Percentiles rank a stretch among this genome's conserved stretches.
Conservation (phyloP, 805 yeast species). For the Lipomyces spencermartinsiae region DNA sequence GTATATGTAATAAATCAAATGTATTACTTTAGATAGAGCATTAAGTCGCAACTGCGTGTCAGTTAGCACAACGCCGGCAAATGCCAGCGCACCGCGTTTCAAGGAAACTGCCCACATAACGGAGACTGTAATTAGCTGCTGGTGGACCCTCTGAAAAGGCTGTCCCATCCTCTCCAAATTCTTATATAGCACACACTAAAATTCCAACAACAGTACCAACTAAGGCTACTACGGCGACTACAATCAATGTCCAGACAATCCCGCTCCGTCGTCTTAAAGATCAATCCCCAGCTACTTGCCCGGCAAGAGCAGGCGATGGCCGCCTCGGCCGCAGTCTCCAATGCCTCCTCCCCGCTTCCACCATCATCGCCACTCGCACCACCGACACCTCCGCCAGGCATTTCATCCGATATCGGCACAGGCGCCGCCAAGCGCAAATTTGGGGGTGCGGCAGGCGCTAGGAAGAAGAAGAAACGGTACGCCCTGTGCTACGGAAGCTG, state of each 20-base stretch:
- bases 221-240: background rate
- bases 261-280: conserved; percentile 27
- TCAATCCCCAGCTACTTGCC: conserved; percentile 29
- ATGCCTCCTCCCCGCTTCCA: conserved; percentile 15
- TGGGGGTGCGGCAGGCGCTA: background rate
- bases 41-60: background rate
- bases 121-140: background rate
- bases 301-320: conserved; percentile 25
- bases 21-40: background rate
- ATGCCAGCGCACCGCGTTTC: background rate
- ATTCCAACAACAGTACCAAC: background rate
- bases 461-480: conserved; percentile 10
- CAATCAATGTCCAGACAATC: conserved; percentile 1
- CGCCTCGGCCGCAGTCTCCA: conserved; percentile 17
- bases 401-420: conserved; percentile 7
- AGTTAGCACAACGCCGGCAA: background rate
- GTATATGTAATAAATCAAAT: background rate
- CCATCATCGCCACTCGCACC: conserved; percentile 24
- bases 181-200: background rate
- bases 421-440: conserved; percentile 21
- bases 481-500: background rate
- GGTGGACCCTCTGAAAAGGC: background rate
- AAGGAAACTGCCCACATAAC: background rate
- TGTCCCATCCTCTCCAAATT: background rate
- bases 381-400: conserved; percentile 25